Conservation (phyloP, 257 asterid species). For the Asclepias syriaca region DNA sequence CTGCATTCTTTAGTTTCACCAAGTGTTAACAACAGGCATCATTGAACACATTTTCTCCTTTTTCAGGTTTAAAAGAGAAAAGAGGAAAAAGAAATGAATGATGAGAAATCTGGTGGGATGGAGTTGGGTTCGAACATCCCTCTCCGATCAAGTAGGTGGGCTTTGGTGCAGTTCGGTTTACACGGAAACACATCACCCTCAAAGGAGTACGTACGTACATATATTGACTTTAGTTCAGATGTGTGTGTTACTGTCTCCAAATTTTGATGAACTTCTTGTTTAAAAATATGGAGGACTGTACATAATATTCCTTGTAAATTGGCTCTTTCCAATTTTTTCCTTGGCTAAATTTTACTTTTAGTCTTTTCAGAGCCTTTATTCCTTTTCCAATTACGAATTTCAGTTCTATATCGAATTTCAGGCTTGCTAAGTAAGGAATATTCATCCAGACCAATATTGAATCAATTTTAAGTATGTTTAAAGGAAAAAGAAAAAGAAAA, state of each 20-base stretch:
- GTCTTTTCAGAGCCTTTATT: neutral
- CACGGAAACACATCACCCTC: neutral
- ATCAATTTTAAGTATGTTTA: too few relatives aligned
- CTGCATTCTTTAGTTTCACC: neutral
- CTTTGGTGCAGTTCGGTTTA: neutral
- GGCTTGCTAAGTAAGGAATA: neutral
- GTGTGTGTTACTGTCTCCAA: neutral
- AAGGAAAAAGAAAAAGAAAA: too few relatives aligned
- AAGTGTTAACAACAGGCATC: neutral
- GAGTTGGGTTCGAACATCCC: too few relatives aligned
- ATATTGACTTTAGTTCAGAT: neutral
- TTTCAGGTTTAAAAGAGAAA: neutral
- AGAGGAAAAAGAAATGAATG: neutral
- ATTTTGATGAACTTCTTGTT: neutral
- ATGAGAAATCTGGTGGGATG: neutral
- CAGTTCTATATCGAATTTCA: neutral
- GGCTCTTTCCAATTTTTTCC: too few relatives aligned
- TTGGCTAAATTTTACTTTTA: too few relatives aligned
- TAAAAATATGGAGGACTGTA: neutral
- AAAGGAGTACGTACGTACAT: neutral
- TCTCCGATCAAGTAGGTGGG: neutral
- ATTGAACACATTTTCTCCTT: neutral
- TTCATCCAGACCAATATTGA: too few relatives aligned
- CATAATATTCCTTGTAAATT: neutral
- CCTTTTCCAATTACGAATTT: too few relatives aligned